Evolutionary conservation across 768 basidiomycete species (phyloP).

Genomic region (Neoboletus magnificus): DNA sequence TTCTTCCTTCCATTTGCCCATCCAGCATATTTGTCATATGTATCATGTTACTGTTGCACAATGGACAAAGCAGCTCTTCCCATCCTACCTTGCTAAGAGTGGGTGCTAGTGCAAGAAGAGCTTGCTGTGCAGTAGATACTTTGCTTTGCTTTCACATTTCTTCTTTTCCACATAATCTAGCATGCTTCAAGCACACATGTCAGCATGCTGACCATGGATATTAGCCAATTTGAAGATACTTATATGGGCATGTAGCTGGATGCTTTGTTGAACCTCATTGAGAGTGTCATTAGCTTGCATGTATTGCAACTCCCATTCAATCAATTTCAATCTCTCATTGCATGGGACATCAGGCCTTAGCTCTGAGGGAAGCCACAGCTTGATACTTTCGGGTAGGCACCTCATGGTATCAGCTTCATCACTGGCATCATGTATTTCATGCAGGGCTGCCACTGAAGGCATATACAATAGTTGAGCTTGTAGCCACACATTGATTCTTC

Average conservation of each 20-base stretch:
- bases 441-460: too few species aligned
- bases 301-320: neutral
- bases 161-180: neutral
- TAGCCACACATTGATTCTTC: too few species aligned
- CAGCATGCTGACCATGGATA: neutral
- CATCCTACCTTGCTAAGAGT: neutral
- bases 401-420: too few species aligned
- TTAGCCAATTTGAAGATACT: neutral
- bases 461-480: too few species aligned
- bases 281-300: neutral
- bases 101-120: neutral
- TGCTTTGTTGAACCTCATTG: neutral
- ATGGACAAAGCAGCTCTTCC: neutral
- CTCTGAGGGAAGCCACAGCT: too few species aligned
- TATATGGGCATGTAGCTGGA: neutral
- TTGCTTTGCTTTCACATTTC: neutral
- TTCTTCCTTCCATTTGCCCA: neutral
- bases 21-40: neutral
- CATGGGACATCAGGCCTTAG: neutral
- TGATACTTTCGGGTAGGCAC: too few species aligned
- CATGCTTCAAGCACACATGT: neutral
- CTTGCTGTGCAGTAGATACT: neutral
- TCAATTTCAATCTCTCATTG: neutral
- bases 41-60: neutral
- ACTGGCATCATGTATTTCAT: too few species aligned